Percentiles rank a stretch among this genome's conserved stretches.
Conservation (phyloP, 306 rosid species). For the Bauhinia variegata region DNA sequence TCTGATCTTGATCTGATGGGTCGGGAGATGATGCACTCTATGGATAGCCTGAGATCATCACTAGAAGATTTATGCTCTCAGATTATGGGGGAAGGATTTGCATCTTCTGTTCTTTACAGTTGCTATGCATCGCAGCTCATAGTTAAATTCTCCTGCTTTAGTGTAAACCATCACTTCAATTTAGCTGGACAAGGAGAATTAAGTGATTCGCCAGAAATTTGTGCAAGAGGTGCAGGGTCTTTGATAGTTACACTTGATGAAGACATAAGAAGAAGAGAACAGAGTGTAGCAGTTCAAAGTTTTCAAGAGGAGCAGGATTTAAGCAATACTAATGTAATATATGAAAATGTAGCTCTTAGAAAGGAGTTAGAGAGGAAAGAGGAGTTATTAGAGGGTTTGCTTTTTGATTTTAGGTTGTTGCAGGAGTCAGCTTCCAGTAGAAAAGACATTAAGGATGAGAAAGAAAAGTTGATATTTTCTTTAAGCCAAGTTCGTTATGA, state of each 20-base stretch:
- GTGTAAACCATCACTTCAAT: conserved; percentile 34
- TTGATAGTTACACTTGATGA: conserved; percentile 29
- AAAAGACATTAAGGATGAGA: conserved; percentile 75
- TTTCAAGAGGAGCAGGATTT: conserved; percentile 47
- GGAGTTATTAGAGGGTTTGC: conserved; percentile 79
- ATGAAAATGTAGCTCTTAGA: conserved; percentile 63
- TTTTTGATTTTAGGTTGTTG: conserved; percentile 84
- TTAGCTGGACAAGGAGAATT: conserved; percentile 41
- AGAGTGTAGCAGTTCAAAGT: conserved; percentile 33
- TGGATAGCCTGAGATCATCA: conserved; percentile 53
- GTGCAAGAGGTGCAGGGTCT: conserved; percentile 40
- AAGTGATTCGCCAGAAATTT: conserved; percentile 33
- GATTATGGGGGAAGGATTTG: conserved; percentile 54
- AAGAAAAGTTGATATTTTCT: conserved; percentile 63
- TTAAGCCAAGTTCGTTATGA: conserved; percentile 66
- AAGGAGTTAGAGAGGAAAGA: conserved; percentile 77
- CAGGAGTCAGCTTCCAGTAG: conserved; percentile 86
- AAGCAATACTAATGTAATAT: conserved; percentile 40
- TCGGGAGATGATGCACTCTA: conserved; percentile 49
- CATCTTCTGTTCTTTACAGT: conserved; percentile 56
- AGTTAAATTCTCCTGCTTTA: conserved; percentile 34
- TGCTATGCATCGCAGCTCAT: conserved; percentile 50
- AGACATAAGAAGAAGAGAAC: conserved; percentile 34
- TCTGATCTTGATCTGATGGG: conserved; percentile 54
- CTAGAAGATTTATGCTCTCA: conserved; percentile 63